Conservation (phyloP, 164 flowering plant genomes). For the Vitis cinerea region DNA sequence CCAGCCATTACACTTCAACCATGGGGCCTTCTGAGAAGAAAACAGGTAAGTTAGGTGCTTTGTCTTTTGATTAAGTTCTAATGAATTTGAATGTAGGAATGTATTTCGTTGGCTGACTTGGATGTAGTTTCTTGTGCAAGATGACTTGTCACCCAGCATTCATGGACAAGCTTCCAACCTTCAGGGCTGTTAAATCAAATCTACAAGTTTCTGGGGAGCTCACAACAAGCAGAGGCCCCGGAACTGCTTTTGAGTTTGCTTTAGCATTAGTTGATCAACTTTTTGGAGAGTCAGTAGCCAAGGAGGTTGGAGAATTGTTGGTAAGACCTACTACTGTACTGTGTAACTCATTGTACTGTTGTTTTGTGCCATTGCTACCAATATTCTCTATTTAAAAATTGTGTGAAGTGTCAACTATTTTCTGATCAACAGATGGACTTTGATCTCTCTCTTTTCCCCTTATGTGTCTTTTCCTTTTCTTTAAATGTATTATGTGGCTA, state of each 20-base stretch:
- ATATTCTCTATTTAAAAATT: too few relatives aligned
- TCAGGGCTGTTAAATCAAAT: slow-evolving; percentile 85
- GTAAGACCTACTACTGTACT: slow-evolving; percentile 34
- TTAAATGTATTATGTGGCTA: background rate
- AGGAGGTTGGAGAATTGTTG: slow-evolving; percentile 50
- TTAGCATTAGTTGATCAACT: slow-evolving; percentile 79
- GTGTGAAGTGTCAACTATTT: too few relatives aligned
- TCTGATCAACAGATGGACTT: too few relatives aligned
- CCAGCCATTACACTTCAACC: slow-evolving; percentile 88
- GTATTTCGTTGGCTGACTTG: slow-evolving; percentile 23
- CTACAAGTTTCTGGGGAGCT: slow-evolving; percentile 86
- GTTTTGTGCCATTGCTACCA: background rate
- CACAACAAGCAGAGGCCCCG: slow-evolving; percentile 97
- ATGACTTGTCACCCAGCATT: slow-evolving; percentile 94
- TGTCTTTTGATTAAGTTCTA: background rate
- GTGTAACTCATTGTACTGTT: background rate
- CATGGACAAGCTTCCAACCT: slow-evolving; percentile 70
- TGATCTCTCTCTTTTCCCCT: background rate
- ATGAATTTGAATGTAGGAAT: background rate
- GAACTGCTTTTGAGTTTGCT: slow-evolving; percentile 81
- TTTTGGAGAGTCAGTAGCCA: slow-evolving; percentile 66
- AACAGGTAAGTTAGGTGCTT: slow-evolving; percentile 40
- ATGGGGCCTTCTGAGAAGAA: slow-evolving; percentile 85
- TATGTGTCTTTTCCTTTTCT: background rate
- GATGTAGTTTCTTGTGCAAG: slow-evolving; percentile 43